Evolutionary conservation across 2,329 filamentous ascomycete genomes (phyloP), one percentile per base, ranked within the genome.

Genomic region (Scytalidium lignicola): DNA sequence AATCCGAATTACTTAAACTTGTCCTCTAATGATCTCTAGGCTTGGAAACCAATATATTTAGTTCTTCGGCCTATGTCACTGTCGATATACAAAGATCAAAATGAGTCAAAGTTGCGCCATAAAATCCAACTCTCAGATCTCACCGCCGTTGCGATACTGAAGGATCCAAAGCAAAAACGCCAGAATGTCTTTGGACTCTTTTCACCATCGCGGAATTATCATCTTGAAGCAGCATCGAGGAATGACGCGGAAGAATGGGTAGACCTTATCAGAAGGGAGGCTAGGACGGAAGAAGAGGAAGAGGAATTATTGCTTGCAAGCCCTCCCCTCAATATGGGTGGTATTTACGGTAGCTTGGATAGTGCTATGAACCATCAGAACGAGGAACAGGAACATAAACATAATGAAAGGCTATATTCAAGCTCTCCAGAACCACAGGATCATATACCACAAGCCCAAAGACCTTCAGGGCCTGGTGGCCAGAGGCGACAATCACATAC

Each of bases 101-200:
- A 91, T 60, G 91, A 96, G 70, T 88, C 86, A 60, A 91, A 91
- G 66, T 79, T 99, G 41, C 86, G 89, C 46, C 86, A 95, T 62
- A 91, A 95, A 64, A 83, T 99, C 62, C 84, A 85, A 62, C 79
- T 97, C 37, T 86, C 88, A 41, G 93, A 99, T 52, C 80, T 97
- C 51, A 96, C 91, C 2, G 91, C 93, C 7, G 89, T 96, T 41
- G 88, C 91, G 1, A 82, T 88, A 51, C 83, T 97, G 55, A 91
- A 88, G 62, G 90, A 95, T 60, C 86, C 89, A 8, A 96, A 95
- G 68, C 84, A 90, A 53, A 91, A 88, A 65, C 85, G 88, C 51
- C 80, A 89, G 46, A 83, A 96, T 65, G 82, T 96, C 52, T 97
- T 99, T 65, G 93, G 88, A 18, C 78, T 97, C 42, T 99, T 96